phyloP scores from a whole-genome alignment of 176 grass and related monocot species.

The Ensete ventricosum region DNA sequence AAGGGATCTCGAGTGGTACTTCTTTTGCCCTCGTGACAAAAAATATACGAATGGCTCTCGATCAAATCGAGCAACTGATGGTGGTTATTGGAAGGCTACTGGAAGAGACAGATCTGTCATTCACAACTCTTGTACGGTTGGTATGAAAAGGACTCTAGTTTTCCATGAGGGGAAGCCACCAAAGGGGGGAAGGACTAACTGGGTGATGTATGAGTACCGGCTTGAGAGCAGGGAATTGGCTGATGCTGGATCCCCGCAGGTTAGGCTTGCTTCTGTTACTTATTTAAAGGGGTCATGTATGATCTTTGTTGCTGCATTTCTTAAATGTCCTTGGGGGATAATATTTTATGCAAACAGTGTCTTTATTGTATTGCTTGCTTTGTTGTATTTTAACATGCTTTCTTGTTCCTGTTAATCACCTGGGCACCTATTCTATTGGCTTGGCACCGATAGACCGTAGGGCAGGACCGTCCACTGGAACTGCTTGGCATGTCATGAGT shows the following conservation, averaged over 20 bases:
- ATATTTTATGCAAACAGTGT: not conserved
- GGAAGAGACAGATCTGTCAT: conserved; percentile 64
- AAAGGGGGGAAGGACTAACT: conserved; percentile 61
- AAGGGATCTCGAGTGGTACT: conserved; percentile 74
- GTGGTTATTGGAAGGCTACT: conserved; percentile 86
- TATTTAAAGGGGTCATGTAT: not conserved
- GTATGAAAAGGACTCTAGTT: conserved; percentile 79
- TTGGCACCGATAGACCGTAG: too few species aligned
- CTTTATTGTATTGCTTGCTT: too few species aligned
- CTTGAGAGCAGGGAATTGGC: conserved; percentile 45
- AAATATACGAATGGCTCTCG: conserved; percentile 69
- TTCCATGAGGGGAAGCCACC: conserved; percentile 86
- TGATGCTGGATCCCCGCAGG: conserved; percentile 43
- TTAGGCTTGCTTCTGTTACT: not conserved
- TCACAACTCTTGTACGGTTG: conserved; percentile 53
- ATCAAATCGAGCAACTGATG: conserved; percentile 65
- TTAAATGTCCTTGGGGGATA: not conserved
- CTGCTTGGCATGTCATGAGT: too few species aligned
- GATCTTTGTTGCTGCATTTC: not conserved
- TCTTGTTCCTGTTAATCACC: too few species aligned
- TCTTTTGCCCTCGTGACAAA: conserved; percentile 70
- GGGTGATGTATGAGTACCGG: conserved; percentile 97
- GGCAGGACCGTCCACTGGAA: too few species aligned
- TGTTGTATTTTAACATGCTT: too few species aligned
- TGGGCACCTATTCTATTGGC: too few species aligned